phyloP scores from a whole-genome alignment of 441 rosid genomes.

The Adansonia grandidieri region DNA sequence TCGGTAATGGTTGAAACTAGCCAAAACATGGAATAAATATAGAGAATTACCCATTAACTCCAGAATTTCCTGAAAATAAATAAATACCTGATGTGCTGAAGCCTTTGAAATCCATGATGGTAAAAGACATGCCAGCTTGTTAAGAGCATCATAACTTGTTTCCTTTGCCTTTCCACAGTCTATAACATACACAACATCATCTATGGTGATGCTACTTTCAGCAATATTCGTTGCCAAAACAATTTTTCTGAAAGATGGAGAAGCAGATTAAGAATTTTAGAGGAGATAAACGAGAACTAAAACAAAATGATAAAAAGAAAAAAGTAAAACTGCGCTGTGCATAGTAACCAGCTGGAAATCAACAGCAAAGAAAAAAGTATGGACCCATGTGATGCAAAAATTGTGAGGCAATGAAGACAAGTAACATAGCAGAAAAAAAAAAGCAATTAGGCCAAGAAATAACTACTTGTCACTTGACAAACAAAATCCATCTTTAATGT shows the following conservation, averaged over 20 bases:
- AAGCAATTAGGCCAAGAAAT: slow-evolving; percentile 1
- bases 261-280: slow-evolving; percentile 4
- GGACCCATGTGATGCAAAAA: neutral
- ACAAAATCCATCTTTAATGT: slow-evolving; percentile 2
- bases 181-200: slow-evolving; percentile 93
- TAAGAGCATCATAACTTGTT: slow-evolving; percentile 95
- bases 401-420: neutral
- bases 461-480: neutral
- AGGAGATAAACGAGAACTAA: neutral
- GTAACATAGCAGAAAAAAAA: neutral
- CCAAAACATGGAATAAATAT: slow-evolving; percentile 10
- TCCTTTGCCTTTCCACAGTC: slow-evolving; percentile 98
- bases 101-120: slow-evolving; percentile 98
- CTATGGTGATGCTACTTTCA: slow-evolving; percentile 96
- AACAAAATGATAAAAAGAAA: neutral
- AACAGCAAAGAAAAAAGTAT: neutral
- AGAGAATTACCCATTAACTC: slow-evolving; percentile 4
- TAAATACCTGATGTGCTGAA: slow-evolving; percentile 86
- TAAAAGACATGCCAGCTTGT: slow-evolving; percentile 89
- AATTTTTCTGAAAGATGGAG: slow-evolving; percentile 67
- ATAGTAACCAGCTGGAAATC: neutral
- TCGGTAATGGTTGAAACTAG: neutral
- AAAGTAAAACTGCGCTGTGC: neutral
- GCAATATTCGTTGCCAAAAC: slow-evolving; percentile 96
- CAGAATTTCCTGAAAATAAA: slow-evolving; percentile 5